A percentile compares a stretch with the other conserved stretches of the same genome.
Evolutionary conservation across 768 basidiomycete genomes (phyloP).

Genomic region (Leccinum obscurum): DNA sequence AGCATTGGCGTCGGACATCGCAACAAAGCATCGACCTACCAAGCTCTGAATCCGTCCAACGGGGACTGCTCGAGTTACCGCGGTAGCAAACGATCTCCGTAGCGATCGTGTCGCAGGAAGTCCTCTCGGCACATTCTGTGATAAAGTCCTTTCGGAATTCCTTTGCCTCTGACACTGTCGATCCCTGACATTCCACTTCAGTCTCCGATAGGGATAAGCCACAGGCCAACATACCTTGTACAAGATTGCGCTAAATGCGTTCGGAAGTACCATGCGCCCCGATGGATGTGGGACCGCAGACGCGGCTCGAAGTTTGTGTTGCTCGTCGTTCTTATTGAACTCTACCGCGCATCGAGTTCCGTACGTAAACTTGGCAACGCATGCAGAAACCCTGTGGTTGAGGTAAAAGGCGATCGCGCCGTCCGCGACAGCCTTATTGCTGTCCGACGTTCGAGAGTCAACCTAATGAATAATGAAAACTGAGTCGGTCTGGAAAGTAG

Average conservation of each 20-base stretch:
- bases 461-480: background rate
- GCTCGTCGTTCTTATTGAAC: slow-evolving; percentile 30
- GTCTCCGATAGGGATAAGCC: background rate
- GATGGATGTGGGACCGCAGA: slow-evolving; percentile 31
- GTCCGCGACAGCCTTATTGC: slow-evolving; percentile 48
- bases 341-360: slow-evolving; percentile 34
- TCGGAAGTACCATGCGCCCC: slow-evolving; percentile 33
- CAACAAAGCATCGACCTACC: too few relatives aligned
- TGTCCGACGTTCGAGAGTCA: slow-evolving; percentile 8
- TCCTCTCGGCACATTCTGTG: slow-evolving; percentile 29
- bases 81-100: slow-evolving; percentile 8
- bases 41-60: too few relatives aligned
- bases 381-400: slow-evolving; percentile 40
- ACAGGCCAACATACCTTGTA: slow-evolving; percentile 17
- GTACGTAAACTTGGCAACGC: slow-evolving; percentile 42
- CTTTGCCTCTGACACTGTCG: slow-evolving; percentile 28
- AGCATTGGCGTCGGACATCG: too few relatives aligned
- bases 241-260: slow-evolving; percentile 33
- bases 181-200: slow-evolving; percentile 21
- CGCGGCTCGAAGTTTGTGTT: slow-evolving; percentile 30
- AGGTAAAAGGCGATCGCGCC: slow-evolving; percentile 46
- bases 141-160: slow-evolving; percentile 35
- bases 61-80: too few relatives aligned
- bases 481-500: slow-evolving; percentile 9
- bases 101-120: slow-evolving; percentile 27